Evolutionary conservation across 1,284 basidiomycete species (phyloP).

Genomic region (Ganoderma sp.): DNA sequence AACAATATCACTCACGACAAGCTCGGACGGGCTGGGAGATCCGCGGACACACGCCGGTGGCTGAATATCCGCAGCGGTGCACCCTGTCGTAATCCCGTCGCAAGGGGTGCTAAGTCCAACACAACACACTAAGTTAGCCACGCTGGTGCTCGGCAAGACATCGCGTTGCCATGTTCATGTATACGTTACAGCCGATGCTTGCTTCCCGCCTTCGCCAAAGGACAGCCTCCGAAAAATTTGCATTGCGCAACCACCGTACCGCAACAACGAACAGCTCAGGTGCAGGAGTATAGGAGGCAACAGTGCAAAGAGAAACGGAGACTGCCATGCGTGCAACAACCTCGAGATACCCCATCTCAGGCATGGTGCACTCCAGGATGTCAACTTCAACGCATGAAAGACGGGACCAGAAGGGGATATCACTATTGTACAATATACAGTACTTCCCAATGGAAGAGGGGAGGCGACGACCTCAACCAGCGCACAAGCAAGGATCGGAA

Average conservation of each 20-base stretch:
- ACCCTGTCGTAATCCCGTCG: constrained; percentile 10
- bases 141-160: background rate
- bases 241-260: constrained; percentile 6
- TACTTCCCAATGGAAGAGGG: background rate
- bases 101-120: background rate
- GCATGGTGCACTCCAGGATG: background rate
- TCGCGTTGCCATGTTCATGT: background rate
- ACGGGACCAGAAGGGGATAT: background rate
- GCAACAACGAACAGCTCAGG: background rate
- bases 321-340: constrained; percentile 6
- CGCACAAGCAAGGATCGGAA: background rate
- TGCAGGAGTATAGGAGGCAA: background rate
- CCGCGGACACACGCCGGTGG: background rate
- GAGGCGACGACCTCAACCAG: background rate
- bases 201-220: background rate
- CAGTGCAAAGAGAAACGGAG: background rate
- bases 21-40: background rate
- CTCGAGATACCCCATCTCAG: background rate
- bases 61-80: background rate
- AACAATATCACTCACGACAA: background rate
- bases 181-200: background rate
- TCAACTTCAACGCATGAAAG: constrained; percentile 1
- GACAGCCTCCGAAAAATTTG: background rate
- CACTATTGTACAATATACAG: background rate
- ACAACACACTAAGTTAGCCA: background rate